Percentiles rank a stretch among this genome's conserved stretches.
Evolutionary conservation across 257 asterid species (phyloP).

Genomic region (Orobanche coerulescens): DNA sequence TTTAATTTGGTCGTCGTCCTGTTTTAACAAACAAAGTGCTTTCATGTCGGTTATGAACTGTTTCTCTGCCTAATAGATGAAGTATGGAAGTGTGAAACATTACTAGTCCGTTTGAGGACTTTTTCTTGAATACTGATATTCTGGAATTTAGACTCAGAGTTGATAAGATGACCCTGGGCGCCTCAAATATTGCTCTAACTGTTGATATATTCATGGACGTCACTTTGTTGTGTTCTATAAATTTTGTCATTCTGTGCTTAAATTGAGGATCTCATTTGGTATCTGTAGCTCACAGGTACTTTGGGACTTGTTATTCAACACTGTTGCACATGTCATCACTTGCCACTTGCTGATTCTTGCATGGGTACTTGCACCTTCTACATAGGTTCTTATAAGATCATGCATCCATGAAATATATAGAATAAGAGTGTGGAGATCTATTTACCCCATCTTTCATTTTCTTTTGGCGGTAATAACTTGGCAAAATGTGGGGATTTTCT

Average conservation of each 20-base stretch:
- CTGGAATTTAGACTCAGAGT: neutral
- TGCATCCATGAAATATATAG: neutral
- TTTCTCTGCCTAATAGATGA: neutral
- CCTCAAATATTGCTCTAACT: neutral
- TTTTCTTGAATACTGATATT: neutral
- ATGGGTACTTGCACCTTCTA: slow-evolving; percentile 4
- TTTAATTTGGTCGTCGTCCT: neutral
- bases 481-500: neutral
- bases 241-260: neutral
- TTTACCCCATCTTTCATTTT: neutral
- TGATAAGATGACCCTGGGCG: neutral
- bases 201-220: neutral
- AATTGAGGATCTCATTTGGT: neutral
- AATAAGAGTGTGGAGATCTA: neutral
- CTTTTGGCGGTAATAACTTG: neutral
- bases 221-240: neutral
- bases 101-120: neutral
- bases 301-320: neutral
- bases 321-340: neutral
- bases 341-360: neutral
- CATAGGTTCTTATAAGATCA: neutral
- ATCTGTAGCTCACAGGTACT: neutral
- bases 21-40: neutral
- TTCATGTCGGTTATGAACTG: neutral
- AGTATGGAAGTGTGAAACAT: neutral